phyloP scores from a whole-genome alignment of 768 basidiomycete genomes.

The Boletellus emodensis region DNA sequence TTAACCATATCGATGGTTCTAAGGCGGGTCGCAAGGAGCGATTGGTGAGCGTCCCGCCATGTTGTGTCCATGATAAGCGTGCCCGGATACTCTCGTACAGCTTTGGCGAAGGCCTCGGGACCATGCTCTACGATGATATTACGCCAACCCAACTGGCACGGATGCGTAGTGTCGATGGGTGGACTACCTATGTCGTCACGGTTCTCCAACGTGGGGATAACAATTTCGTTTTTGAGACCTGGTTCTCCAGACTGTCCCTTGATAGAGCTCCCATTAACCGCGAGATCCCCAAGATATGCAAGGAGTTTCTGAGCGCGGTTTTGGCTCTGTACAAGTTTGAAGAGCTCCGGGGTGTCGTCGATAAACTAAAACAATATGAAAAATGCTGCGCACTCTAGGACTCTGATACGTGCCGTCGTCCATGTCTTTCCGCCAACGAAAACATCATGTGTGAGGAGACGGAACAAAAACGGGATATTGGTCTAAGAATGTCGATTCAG shows the following conservation, averaged over 20 bases:
- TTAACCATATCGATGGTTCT: slow-evolving; percentile 97
- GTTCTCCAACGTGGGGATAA: slow-evolving; percentile 76
- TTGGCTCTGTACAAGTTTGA: slow-evolving; percentile 96
- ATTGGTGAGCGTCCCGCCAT: slow-evolving; percentile 99
- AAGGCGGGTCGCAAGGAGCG: slow-evolving; percentile 91
- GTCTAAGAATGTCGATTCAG: slow-evolving; percentile 49
- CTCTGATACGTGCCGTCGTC: slow-evolving; percentile 68
- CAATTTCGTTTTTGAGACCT: slow-evolving; percentile 84
- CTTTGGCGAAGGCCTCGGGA: slow-evolving; percentile 97
- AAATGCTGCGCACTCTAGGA: neutral
- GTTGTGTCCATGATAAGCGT: slow-evolving; percentile 98
- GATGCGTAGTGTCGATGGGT: slow-evolving; percentile 72
- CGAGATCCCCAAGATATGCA: slow-evolving; percentile 94
- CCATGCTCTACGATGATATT: slow-evolving; percentile 98
- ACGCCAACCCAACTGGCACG: slow-evolving; percentile 91
- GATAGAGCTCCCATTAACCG: slow-evolving; percentile 97
- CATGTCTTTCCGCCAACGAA: slow-evolving; percentile 97
- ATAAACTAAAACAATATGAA: slow-evolving; percentile 66
- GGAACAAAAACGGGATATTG: slow-evolving; percentile 99
- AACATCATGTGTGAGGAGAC: slow-evolving; percentile 91
- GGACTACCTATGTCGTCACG: slow-evolving; percentile 70
- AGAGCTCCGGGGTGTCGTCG: slow-evolving; percentile 98
- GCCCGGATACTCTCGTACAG: slow-evolving; percentile 93
- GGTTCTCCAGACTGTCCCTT: slow-evolving; percentile 95
- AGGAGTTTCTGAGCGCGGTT: slow-evolving; percentile 98